A percentile compares a stretch with the other conserved stretches of the same genome.
Evolutionary conservation across 164 flowering plant genomes (phyloP).

Genomic region (Dillenia turbinata): DNA sequence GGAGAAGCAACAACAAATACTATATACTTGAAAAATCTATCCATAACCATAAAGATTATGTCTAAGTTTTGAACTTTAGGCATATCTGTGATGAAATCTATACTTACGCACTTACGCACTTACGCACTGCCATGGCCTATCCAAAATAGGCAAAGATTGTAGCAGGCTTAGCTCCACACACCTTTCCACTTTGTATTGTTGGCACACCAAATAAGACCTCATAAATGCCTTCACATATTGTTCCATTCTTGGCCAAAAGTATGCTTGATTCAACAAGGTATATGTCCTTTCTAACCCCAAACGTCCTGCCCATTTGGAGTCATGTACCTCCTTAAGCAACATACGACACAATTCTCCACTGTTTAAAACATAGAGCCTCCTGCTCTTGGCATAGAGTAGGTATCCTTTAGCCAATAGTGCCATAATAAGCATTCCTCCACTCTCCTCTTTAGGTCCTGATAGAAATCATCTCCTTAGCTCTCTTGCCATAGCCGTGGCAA

Average conservation of each 20-base stretch:
- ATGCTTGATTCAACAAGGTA: not conserved
- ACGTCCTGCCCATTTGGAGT: slow-evolving; percentile 17
- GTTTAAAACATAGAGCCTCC: not conserved
- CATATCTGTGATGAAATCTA: slow-evolving; percentile 12
- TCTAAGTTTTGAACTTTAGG: not conserved
- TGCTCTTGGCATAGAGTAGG: slow-evolving; percentile 5
- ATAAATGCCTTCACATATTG: slow-evolving; percentile 10
- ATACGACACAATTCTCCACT: slow-evolving; percentile 1
- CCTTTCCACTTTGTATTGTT: slow-evolving; percentile 7
- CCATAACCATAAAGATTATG: slow-evolving; percentile 2
- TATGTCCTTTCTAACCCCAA: slow-evolving; percentile 14
- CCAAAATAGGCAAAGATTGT: slow-evolving; percentile 15
- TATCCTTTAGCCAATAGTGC: slow-evolving; percentile 12
- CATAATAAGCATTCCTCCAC: not conserved
- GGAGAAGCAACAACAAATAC: not conserved
- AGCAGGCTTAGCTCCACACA: slow-evolving; percentile 1
- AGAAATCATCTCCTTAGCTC: not conserved
- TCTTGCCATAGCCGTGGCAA: not conserved
- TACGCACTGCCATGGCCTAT: slow-evolving; percentile 2
- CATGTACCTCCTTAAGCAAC: slow-evolving; percentile 12
- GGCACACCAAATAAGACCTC: slow-evolving; percentile 14
- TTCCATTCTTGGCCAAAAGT: slow-evolving; percentile 17
- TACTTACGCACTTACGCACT: not conserved
- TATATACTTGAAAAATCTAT: slow-evolving; percentile 11
- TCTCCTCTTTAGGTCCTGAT: not conserved